Evolutionary conservation across 257 asterid species (phyloP).

Genomic region (Gentiana straminea): DNA sequence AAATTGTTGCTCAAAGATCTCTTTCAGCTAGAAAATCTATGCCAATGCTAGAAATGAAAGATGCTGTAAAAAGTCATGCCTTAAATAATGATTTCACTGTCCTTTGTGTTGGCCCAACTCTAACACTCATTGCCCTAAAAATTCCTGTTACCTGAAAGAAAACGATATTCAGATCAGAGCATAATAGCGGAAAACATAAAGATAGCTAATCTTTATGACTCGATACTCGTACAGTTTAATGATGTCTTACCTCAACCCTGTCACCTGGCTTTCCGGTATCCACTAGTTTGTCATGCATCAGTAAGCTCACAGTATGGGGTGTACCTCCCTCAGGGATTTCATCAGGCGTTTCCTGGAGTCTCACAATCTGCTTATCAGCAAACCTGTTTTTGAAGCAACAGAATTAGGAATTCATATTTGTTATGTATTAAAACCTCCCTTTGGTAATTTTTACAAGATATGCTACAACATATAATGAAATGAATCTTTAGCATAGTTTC

Average conservation of each 20-base stretch:
- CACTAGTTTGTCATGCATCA: conserved; percentile 95
- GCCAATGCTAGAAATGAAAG: not conserved
- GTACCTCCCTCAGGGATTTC: conserved; percentile 99
- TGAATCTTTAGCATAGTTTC: no score
- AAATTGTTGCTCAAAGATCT: not conserved
- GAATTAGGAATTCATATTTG: no score
- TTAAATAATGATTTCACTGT: conserved; percentile 87
- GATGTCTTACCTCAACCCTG: conserved; percentile 75
- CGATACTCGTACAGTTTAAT: not conserved
- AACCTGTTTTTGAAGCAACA: conserved; percentile 32
- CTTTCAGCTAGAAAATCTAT: no score
- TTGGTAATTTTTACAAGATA: no score
- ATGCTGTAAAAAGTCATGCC: conserved; percentile 27
- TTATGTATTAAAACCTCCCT: no score
- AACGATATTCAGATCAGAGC: conserved; percentile 18
- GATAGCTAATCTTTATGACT: not conserved
- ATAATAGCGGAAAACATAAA: conserved; percentile 1
- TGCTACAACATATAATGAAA: no score
- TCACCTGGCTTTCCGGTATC: conserved; percentile 99
- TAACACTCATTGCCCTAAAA: conserved; percentile 90
- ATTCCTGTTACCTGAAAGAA: conserved; percentile 82
- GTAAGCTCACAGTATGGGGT: conserved; percentile 94
- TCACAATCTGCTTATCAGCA: conserved; percentile 96
- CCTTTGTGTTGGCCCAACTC: conserved; percentile 94
- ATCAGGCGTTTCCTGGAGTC: conserved; percentile 97